Conservation (phyloP, 768 basidiomycete genomes). For the Panaeolus papilionaceus region DNA sequence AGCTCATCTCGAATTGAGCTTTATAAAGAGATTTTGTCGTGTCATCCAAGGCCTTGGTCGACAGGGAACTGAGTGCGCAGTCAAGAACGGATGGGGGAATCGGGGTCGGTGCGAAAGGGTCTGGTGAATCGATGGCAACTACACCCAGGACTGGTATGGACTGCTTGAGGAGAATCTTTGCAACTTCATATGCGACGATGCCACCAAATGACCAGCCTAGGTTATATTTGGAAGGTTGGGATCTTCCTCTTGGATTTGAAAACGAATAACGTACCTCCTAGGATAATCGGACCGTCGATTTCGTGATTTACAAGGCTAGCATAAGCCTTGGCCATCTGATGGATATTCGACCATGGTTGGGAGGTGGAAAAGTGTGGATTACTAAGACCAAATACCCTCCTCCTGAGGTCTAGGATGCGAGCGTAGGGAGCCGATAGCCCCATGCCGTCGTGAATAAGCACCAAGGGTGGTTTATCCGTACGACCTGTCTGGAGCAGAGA, state of each 20-base stretch:
- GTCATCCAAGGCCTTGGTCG: conserved; percentile 31
- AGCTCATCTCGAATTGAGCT: conserved; percentile 56
- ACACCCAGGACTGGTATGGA: conserved; percentile 56
- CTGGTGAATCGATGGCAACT: conserved; percentile 71
- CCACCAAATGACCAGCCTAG: conserved; percentile 85
- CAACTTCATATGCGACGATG: conserved; percentile 70
- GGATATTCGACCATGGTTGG: conserved; percentile 52
- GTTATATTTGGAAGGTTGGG: background rate
- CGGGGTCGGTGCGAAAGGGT: conserved; percentile 56
- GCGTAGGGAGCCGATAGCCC: conserved; percentile 61
- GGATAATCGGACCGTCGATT: conserved; percentile 46
- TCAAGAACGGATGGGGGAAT: conserved; percentile 61
- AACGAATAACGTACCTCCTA: conserved; percentile 58
- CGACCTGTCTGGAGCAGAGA: conserved; percentile 41
- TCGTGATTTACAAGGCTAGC: conserved; percentile 45
- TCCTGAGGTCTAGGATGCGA: conserved; percentile 49
- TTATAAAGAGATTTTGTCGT: conserved; percentile 44
- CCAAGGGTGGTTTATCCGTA: conserved; percentile 46
- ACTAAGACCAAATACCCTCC: conserved; percentile 65
- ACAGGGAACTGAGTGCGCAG: conserved; percentile 37
- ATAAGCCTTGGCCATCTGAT: conserved; percentile 61
- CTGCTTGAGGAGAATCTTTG: conserved; percentile 50
- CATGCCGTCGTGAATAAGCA: conserved; percentile 79
- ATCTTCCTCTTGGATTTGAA: background rate
- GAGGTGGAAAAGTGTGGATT: conserved; percentile 58